phyloP scores from a whole-genome alignment of 345 rosid genomes.

The Euphorbia peplus region DNA sequence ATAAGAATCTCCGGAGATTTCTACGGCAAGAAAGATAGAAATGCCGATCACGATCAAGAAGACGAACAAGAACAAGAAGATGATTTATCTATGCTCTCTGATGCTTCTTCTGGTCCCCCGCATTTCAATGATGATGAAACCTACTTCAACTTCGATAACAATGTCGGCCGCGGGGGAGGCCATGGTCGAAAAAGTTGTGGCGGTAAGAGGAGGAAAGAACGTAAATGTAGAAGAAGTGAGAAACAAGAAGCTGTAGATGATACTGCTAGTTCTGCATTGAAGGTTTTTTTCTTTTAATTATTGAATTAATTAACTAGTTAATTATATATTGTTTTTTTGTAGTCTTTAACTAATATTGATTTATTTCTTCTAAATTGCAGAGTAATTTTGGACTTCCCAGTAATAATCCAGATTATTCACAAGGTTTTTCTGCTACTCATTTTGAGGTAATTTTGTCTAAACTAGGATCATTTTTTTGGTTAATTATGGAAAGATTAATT shows the following conservation, averaged over 20 bases:
- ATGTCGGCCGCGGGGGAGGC: slow-evolving; percentile 10
- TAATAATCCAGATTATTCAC: slow-evolving; percentile 56
- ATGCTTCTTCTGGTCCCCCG: slow-evolving; percentile 98
- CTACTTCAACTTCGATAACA: slow-evolving; percentile 21
- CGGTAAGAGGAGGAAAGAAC: slow-evolving; percentile 40
- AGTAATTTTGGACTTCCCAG: slow-evolving; percentile 28
- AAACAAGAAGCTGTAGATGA: slow-evolving; percentile 55
- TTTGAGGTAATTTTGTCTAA: slow-evolving; percentile 48
- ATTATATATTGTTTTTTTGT: too few species aligned
- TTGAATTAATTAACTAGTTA: neutral
- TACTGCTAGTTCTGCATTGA: slow-evolving; percentile 78
- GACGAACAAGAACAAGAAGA: slow-evolving; percentile 56
- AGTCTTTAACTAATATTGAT: neutral
- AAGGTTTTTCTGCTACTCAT: slow-evolving; percentile 61
- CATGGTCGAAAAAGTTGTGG: slow-evolving; percentile 21
- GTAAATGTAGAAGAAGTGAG: slow-evolving; percentile 22
- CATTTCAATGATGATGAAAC: slow-evolving; percentile 48
- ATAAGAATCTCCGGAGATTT: neutral
- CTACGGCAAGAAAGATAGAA: neutral
- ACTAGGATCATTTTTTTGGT: neutral
- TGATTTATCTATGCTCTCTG: slow-evolving; percentile 90
- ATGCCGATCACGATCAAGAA: slow-evolving; percentile 16
- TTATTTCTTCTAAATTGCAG: slow-evolving; percentile 27
- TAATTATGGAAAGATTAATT: neutral
- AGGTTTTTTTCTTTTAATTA: slow-evolving; percentile 27